Conservation (phyloP, 1,139 yeast genomes). For the Maudiozyma humilis region DNA sequence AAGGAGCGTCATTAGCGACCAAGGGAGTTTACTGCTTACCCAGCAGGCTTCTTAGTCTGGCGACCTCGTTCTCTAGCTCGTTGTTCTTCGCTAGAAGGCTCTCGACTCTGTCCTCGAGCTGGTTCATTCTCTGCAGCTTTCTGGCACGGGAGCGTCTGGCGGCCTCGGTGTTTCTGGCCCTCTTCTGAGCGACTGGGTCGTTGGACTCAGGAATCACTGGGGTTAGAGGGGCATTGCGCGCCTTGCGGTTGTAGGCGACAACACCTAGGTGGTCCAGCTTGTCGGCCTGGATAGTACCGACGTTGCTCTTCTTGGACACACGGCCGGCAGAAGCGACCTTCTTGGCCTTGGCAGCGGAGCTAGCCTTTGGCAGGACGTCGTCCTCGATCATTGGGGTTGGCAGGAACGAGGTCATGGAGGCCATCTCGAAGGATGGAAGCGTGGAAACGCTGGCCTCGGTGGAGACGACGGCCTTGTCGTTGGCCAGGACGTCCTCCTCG, state of each 20-base stretch:
- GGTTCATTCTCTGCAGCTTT: slow-evolving; percentile 79
- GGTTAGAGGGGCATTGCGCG: slow-evolving; percentile 49
- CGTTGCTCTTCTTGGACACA: slow-evolving; percentile 6
- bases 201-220: slow-evolving; percentile 53
- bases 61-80: slow-evolving; percentile 50
- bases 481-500: slow-evolving; percentile 28
- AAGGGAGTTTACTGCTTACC: slow-evolving; percentile 12
- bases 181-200: slow-evolving; percentile 67
- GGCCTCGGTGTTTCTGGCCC: slow-evolving; percentile 95
- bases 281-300: slow-evolving; percentile 6
- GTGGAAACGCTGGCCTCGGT: slow-evolving; percentile 12
- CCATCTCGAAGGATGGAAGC: slow-evolving; percentile 4
- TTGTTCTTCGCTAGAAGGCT: slow-evolving; percentile 48
- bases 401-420: slow-evolving; percentile 16
- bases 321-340: slow-evolving; percentile 10
- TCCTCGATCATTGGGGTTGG: slow-evolving; percentile 31
- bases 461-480: slow-evolving; percentile 21
- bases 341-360: background rate
- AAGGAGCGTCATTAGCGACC: too few relatives aligned
- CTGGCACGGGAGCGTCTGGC: slow-evolving; percentile 94
- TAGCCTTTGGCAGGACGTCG: slow-evolving; percentile 12
- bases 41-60: slow-evolving; percentile 46
- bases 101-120: slow-evolving; percentile 72
- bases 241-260: slow-evolving; percentile 57
- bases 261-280: slow-evolving; percentile 56